These are phyloP conservation scores for Neospermospora avenae DNA, from an alignment of 2,329 filamentous ascomycete species.

Conservation along the genomic window DNA sequence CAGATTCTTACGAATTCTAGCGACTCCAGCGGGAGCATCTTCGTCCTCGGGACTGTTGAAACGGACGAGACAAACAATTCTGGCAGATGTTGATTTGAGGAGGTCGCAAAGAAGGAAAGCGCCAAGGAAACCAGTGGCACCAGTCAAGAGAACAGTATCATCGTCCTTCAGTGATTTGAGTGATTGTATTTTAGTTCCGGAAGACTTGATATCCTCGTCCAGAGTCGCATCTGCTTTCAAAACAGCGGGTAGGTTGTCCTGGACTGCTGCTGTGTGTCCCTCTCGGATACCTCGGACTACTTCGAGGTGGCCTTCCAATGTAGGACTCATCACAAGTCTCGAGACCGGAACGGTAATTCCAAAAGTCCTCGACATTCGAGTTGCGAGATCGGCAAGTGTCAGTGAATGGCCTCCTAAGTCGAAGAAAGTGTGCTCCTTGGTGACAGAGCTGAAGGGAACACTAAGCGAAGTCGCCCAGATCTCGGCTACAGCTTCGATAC, in stretches of 20 bases:
- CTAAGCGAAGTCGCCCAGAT: conserved; percentile 71
- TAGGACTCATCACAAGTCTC: conserved; percentile 68
- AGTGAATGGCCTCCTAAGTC: conserved; percentile 78
- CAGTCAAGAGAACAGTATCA: conserved; percentile 73
- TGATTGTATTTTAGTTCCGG: conserved; percentile 40
- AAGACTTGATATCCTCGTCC: conserved; percentile 63
- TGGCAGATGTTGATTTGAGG: conserved; percentile 54
- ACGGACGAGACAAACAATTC: conserved; percentile 66
- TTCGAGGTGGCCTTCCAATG: conserved; percentile 68
- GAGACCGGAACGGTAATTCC: conserved; percentile 70
- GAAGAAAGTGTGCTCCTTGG: conserved; percentile 73
- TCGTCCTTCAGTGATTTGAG: conserved; percentile 29
- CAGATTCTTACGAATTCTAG: conserved; percentile 70
- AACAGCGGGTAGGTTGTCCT: conserved; percentile 70
- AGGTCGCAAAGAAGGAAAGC: conserved; percentile 75
- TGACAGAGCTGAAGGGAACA: conserved; percentile 59
- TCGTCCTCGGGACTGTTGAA: conserved; percentile 69
- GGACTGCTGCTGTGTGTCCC: conserved; percentile 69
- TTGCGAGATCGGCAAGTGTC: conserved; percentile 73
- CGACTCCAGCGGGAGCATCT: conserved; percentile 63
- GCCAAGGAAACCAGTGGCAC: conserved; percentile 85
- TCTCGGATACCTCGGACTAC: conserved; percentile 69
- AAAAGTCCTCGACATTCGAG: conserved; percentile 64
- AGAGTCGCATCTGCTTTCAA: conserved; percentile 64
- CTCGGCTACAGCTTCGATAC: conserved; percentile 63